Percentiles rank a stretch among this genome's conserved stretches.
These are phyloP conservation scores for Pyrenochaeta sp. DNA, from an alignment of 2,329 filamentous ascomycete genomes.

Conservation along the genomic window DNA sequence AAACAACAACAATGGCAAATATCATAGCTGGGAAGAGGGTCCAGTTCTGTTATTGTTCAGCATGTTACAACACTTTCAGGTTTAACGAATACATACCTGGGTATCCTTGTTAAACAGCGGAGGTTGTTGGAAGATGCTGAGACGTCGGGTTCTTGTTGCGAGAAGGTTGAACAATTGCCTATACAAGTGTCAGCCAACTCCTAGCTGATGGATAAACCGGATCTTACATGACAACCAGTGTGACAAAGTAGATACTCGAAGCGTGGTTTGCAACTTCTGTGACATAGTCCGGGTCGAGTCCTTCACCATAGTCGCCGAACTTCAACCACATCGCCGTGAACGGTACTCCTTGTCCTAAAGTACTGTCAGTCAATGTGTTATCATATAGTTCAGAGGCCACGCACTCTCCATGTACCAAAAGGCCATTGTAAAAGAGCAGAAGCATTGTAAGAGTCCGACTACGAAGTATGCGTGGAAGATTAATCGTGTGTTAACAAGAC, in stretches of 20 bases:
- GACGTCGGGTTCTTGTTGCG: constrained; percentile 67
- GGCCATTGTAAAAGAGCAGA: constrained; percentile 55
- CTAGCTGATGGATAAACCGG: not conserved
- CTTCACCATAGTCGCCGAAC: constrained; percentile 35
- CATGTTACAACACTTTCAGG: not conserved
- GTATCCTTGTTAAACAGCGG: constrained; percentile 70
- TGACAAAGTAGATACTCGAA: constrained; percentile 81
- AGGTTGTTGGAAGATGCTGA: constrained; percentile 75
- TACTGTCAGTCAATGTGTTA: no score
- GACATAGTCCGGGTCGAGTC: constrained; percentile 36
- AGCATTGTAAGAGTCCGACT: constrained; percentile 64
- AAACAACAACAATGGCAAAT: constrained; percentile 73
- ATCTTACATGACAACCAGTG: constrained; percentile 76
- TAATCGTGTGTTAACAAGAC: constrained; percentile 76
- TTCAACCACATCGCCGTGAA: constrained; percentile 74
- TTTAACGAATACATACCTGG: constrained; percentile 28
- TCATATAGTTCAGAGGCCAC: not conserved
- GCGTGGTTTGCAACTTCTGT: constrained; percentile 67
- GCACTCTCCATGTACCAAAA: constrained; percentile 54
- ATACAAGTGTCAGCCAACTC: constrained; percentile 11
- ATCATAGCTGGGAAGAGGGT: constrained; percentile 75
- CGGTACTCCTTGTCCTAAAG: constrained; percentile 62
- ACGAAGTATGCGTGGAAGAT: constrained; percentile 77
- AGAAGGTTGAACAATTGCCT: constrained; percentile 79
- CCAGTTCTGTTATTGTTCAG: constrained; percentile 61